Evolutionary conservation across 805 yeast genomes (phyloP).

Genomic region (Saccharomycopsis sp.): DNA sequence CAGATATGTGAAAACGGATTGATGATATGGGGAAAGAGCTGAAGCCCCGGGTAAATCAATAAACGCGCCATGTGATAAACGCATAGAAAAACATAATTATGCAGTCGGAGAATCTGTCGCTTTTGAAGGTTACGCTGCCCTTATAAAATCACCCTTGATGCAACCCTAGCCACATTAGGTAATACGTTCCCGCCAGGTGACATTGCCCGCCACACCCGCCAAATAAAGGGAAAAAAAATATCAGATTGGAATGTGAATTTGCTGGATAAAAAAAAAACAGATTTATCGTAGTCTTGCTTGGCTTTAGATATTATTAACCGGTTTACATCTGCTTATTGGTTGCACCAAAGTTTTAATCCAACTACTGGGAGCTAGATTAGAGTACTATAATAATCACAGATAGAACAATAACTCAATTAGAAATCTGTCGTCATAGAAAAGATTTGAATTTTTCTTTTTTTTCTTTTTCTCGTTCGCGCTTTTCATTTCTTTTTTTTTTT

Average conservation of each 20-base stretch:
- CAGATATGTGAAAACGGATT: not conserved
- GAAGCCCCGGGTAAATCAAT: no score
- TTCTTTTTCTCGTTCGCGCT: not conserved
- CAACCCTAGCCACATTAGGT: no score
- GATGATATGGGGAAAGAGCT: no score
- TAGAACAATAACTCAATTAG: not conserved
- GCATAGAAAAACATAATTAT: no score
- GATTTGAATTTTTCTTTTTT: not conserved
- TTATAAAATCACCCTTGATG: no score
- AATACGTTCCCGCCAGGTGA: no score
- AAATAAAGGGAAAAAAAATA: no score
- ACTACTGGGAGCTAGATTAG: not conserved
- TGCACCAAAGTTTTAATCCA: not conserved
- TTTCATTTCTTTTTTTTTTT: no score
- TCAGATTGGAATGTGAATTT: not conserved
- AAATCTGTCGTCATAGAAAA: not conserved
- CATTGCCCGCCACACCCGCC: no score
- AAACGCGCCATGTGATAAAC: no score
- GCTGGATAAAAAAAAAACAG: not conserved
- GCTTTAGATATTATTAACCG: not conserved
- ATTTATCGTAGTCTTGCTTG: not conserved
- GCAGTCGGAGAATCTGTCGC: no score
- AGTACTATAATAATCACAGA: not conserved
- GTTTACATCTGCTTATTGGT: not conserved
- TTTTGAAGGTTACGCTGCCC: no score